Conservation (phyloP, 202 grass and related monocot species). For the Hordeum pubiflorum region DNA sequence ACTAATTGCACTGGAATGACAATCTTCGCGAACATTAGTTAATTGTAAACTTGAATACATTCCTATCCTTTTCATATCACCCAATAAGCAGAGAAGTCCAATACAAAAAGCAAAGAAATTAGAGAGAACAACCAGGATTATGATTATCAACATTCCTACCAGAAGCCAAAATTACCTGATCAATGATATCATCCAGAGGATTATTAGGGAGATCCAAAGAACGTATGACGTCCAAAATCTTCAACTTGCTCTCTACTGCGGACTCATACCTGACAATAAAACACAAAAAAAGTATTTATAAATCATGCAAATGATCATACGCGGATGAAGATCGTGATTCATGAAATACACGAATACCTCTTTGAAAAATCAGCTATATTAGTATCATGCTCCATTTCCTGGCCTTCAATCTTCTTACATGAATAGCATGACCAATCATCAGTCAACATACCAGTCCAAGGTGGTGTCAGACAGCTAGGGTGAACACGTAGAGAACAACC, state of each 20-base stretch:
- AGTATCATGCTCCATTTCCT: slow-evolving; percentile 61
- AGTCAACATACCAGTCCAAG: slow-evolving; percentile 71
- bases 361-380: slow-evolving; percentile 77
- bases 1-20: background rate
- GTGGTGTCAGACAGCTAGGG: slow-evolving; percentile 79
- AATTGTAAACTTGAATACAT: background rate
- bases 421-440: slow-evolving; percentile 96
- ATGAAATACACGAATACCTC: slow-evolving; percentile 47
- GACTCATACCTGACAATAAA: slow-evolving; percentile 58
- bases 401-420: slow-evolving; percentile 71
- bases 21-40: background rate
- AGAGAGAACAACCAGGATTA: background rate
- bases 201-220: slow-evolving; percentile 97
- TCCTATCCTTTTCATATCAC: background rate
- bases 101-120: slow-evolving; percentile 16
- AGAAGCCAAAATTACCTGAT: slow-evolving; percentile 62
- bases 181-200: slow-evolving; percentile 95
- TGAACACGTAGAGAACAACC: slow-evolving; percentile 85
- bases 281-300: slow-evolving; percentile 21
- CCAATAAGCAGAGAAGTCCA: background rate
- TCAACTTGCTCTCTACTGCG: slow-evolving; percentile 61
- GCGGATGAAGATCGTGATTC: slow-evolving; percentile 22
- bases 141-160: background rate
- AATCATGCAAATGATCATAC: slow-evolving; percentile 9
- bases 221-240: slow-evolving; percentile 82